Evolutionary conservation across 495 filamentous ascomycete genomes (phyloP).

Genomic region (Hypoxylon rickii): DNA sequence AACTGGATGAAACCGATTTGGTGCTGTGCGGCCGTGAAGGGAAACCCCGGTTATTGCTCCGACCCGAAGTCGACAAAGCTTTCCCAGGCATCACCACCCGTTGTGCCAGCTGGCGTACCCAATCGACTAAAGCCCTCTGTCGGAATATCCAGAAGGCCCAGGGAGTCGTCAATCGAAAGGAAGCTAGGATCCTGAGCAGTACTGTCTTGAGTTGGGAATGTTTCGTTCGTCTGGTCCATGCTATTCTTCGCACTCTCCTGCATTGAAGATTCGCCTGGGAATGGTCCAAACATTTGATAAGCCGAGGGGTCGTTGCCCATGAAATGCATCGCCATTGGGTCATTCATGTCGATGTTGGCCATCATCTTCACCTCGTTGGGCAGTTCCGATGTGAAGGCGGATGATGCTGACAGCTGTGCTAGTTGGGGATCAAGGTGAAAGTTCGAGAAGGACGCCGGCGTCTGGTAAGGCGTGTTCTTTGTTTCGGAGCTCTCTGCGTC

Average conservation of each 20-base stretch:
- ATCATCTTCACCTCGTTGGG: slow-evolving; percentile 38
- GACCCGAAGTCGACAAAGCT: slow-evolving; percentile 36
- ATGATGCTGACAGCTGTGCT: slow-evolving; percentile 20
- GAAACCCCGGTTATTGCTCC: slow-evolving; percentile 24
- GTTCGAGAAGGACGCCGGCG: slow-evolving; percentile 18
- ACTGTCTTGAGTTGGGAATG: not conserved
- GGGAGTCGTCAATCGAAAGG: slow-evolving; percentile 6
- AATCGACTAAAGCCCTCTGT: slow-evolving; percentile 10
- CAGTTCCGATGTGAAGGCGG: slow-evolving; percentile 39
- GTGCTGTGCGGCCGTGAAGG: not conserved
- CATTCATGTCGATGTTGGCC: slow-evolving; percentile 32
- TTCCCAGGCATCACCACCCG: slow-evolving; percentile 30
- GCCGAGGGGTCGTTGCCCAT: slow-evolving; percentile 14
- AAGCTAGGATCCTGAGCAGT: slow-evolving; percentile 6
- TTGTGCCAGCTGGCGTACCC: slow-evolving; percentile 18
- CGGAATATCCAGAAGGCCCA: slow-evolving; percentile 11
- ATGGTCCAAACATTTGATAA: slow-evolving; percentile 18
- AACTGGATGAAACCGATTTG: not conserved
- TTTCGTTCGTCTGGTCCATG: not conserved
- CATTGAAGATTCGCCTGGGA: not conserved
- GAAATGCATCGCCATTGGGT: slow-evolving; percentile 34
- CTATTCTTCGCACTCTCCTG: not conserved
- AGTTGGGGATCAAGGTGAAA: slow-evolving; percentile 29
- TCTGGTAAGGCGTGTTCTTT: slow-evolving; percentile 26
- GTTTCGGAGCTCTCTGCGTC: slow-evolving; percentile 20